Evolutionary conservation across 495 filamentous ascomycete genomes (phyloP).

Genomic region (Penicillium roqueforti): DNA sequence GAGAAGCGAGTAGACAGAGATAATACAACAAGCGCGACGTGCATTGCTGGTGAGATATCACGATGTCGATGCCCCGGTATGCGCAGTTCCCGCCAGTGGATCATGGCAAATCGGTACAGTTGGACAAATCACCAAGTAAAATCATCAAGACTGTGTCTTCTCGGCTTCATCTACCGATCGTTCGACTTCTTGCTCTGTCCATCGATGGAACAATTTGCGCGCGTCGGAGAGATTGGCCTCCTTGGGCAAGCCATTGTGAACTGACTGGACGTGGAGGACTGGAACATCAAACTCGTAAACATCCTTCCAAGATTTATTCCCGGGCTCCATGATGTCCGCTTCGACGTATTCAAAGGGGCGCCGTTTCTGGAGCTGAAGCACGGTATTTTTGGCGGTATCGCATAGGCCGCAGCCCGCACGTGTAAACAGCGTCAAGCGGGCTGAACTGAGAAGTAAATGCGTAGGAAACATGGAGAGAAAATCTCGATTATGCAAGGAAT

Average conservation of each 20-base stretch:
- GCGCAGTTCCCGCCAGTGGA: not conserved
- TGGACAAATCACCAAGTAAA: not conserved
- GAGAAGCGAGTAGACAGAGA: not conserved
- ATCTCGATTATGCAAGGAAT: not conserved
- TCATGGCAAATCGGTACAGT: not conserved
- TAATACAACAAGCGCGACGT: not conserved
- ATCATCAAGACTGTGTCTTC: slow-evolving; percentile 13
- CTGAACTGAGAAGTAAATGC: slow-evolving; percentile 46
- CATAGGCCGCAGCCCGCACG: slow-evolving; percentile 76
- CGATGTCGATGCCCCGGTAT: not conserved
- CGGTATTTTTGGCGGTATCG: slow-evolving; percentile 64
- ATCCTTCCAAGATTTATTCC: slow-evolving; percentile 65
- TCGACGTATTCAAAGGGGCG: slow-evolving; percentile 73
- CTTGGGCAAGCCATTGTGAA: slow-evolving; percentile 31
- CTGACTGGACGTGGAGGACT: slow-evolving; percentile 65
- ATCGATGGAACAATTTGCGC: slow-evolving; percentile 80
- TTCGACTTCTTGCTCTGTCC: slow-evolving; percentile 64
- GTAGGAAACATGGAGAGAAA: slow-evolving; percentile 34
- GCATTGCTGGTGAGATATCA: not conserved
- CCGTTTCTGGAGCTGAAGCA: slow-evolving; percentile 65
- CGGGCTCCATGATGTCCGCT: slow-evolving; percentile 68
- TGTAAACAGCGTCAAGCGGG: slow-evolving; percentile 78
- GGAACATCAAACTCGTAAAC: slow-evolving; percentile 89
- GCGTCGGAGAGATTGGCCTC: slow-evolving; percentile 46
- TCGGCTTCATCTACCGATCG: slow-evolving; percentile 64